Percentiles rank a stretch among this genome's conserved stretches.
Conservation (phyloP, 2,329 filamentous ascomycete species). For the Alternaria conjuncta region DNA sequence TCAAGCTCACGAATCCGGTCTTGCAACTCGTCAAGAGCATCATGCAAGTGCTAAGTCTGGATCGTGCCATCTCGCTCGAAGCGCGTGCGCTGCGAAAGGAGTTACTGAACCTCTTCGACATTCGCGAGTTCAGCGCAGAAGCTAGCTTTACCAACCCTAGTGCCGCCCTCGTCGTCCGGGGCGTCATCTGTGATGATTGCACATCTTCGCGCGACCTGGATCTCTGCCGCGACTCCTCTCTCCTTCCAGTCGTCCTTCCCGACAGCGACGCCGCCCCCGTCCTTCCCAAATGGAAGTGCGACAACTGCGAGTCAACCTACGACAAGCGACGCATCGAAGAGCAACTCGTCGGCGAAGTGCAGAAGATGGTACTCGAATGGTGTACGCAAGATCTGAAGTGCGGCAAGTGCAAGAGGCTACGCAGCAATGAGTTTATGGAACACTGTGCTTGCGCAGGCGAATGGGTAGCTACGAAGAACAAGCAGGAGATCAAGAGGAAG, state of each 20-base stretch:
- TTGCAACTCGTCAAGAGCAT: conserved; percentile 91
- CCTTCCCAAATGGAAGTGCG: conserved; percentile 77
- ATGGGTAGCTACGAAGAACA: conserved; percentile 77
- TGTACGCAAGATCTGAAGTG: conserved; percentile 90
- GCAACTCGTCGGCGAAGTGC: conserved; percentile 75
- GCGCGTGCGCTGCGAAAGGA: conserved; percentile 88
- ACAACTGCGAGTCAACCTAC: conserved; percentile 76
- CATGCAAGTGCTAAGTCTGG: conserved; percentile 89
- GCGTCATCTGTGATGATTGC: conserved; percentile 88
- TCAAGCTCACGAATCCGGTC: conserved; percentile 70
- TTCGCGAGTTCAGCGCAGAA: conserved; percentile 89
- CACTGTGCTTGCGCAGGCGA: conserved; percentile 91
- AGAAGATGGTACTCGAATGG: conserved; percentile 80
- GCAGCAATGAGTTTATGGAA: conserved; percentile 94
- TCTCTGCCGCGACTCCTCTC: conserved; percentile 85
- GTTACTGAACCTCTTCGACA: conserved; percentile 85
- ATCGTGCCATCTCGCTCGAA: conserved; percentile 89
- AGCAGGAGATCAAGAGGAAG: conserved; percentile 68
- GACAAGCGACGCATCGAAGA: conserved; percentile 86
- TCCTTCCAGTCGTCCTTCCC: conserved; percentile 64
- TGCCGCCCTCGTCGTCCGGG: conserved; percentile 72
- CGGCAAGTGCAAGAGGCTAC: conserved; percentile 68
- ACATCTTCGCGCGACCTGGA: conserved; percentile 89
- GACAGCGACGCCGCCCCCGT: conserved; percentile 33
- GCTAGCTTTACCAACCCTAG: conserved; percentile 89